A percentile compares a stretch with the other conserved stretches of the same genome.
Evolutionary conservation across 192 early-diverging fungal genomes (phyloP).

Genomic region (Allomyces arbusculus): DNA sequence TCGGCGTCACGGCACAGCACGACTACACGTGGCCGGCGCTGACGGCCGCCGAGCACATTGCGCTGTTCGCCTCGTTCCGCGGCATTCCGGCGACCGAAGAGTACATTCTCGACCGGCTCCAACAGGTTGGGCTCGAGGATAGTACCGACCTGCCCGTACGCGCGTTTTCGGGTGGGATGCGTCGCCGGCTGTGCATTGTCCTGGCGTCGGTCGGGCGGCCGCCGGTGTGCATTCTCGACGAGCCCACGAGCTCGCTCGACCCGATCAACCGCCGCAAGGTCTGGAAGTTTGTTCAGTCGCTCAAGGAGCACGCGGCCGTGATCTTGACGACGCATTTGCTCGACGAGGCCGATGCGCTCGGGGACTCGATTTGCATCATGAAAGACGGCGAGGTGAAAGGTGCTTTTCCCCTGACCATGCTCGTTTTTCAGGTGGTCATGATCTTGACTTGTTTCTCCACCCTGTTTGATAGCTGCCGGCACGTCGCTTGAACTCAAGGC

Average conservation of each 20-base stretch:
- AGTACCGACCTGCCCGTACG: neutral
- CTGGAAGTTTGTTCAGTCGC: neutral
- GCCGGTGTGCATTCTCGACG: constrained; percentile 1
- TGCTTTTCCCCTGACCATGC: no score
- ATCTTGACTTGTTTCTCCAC: no score
- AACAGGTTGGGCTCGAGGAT: neutral
- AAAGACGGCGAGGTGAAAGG: neutral
- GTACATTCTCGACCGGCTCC: neutral
- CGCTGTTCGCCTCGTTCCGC: neutral
- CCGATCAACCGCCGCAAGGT: constrained; percentile 2
- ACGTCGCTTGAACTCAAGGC: neutral
- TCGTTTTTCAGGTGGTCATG: no score
- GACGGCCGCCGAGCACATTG: neutral
- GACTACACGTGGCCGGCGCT: neutral
- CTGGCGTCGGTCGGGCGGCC: constrained; percentile 1
- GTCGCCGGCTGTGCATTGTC: constrained; percentile 2
- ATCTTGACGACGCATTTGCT: neutral
- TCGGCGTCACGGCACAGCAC: neutral
- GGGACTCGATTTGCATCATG: constrained; percentile 4
- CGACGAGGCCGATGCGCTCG: constrained; percentile 38
- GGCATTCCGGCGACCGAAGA: neutral
- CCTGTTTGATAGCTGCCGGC: neutral
- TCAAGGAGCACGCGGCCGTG: neutral
- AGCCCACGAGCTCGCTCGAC: constrained; percentile 2
- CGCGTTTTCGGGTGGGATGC: neutral